Evolutionary conservation across 139 green algal species (phyloP).

Genomic region (Coelastrella sp.): DNA sequence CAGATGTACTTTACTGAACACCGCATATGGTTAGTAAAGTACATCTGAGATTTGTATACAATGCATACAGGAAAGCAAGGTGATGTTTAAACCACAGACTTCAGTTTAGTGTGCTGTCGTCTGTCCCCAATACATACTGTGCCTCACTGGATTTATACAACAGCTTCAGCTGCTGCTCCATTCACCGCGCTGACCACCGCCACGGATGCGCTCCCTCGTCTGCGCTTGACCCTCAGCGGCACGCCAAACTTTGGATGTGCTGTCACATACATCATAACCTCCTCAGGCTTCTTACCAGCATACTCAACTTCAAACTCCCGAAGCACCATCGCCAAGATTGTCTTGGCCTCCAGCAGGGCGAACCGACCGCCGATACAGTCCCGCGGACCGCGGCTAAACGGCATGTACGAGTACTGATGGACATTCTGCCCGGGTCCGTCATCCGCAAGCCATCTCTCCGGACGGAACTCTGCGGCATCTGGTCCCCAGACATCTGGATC

Average conservation of each 20-base stretch:
- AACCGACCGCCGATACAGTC: slow-evolving; percentile 48
- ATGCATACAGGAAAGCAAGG: too few relatives aligned
- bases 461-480: slow-evolving; percentile 33
- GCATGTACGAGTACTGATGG: slow-evolving; percentile 45
- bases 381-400: slow-evolving; percentile 36
- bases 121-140: too few relatives aligned
- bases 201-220: background rate
- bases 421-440: slow-evolving; percentile 16
- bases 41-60: too few relatives aligned
- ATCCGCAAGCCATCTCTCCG: slow-evolving; percentile 33
- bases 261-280: slow-evolving; percentile 43
- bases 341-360: slow-evolving; percentile 51
- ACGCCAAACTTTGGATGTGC: slow-evolving; percentile 46
- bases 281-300: slow-evolving; percentile 27
- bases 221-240: slow-evolving; percentile 1
- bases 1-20: too few relatives aligned
- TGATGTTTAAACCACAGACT: too few relatives aligned
- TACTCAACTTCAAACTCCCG: slow-evolving; percentile 38
- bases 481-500: slow-evolving; percentile 35
- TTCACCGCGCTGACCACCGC: too few relatives aligned
- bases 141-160: too few relatives aligned
- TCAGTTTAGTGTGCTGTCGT: too few relatives aligned
- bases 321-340: slow-evolving; percentile 27
- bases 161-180: too few relatives aligned
- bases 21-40: too few relatives aligned